phyloP scores from a whole-genome alignment of 352 stramenopile species.

The Blastocystis sp. region DNA sequence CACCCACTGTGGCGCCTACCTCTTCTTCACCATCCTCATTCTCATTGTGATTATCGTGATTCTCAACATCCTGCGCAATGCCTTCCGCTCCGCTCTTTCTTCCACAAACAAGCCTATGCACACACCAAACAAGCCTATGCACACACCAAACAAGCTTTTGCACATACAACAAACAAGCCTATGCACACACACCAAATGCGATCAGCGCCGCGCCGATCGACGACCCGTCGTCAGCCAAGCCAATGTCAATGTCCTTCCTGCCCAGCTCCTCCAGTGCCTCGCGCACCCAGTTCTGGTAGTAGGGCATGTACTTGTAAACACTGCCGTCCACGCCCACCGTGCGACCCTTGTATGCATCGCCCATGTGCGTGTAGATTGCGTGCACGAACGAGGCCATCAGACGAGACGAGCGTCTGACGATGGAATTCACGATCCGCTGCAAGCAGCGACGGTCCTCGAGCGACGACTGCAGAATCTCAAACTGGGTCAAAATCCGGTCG shows the following conservation, averaged over 20 bases:
- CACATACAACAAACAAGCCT: neutral
- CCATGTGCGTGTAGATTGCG: conserved; percentile 69
- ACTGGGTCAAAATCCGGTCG: conserved; percentile 38
- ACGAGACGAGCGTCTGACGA: conserved; percentile 70
- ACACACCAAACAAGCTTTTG: neutral
- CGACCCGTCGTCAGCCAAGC: conserved; percentile 48
- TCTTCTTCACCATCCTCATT: conserved; percentile 53
- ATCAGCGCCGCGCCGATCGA: conserved; percentile 48
- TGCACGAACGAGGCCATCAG: conserved; percentile 71
- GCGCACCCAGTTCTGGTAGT: conserved; percentile 63
- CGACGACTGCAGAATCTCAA: conserved; percentile 17
- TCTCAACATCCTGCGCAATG: conserved; percentile 34
- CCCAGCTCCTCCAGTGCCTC: conserved; percentile 45
- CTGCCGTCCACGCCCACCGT: conserved; percentile 73
- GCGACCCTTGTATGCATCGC: conserved; percentile 5
- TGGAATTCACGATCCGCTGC: conserved; percentile 71
- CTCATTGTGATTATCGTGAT: conserved; percentile 55
- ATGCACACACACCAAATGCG: neutral
- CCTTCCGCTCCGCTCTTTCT: conserved; percentile 26
- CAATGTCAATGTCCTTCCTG: conserved; percentile 12
- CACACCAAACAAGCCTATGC: neutral
- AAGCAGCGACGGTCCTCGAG: conserved; percentile 70
- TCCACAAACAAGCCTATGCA: conserved; percentile 9
- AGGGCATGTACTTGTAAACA: conserved; percentile 72
- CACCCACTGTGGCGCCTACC: conserved; percentile 31